Conservation (phyloP, 768 basidiomycete genomes). For the Galerina sulciceps region DNA sequence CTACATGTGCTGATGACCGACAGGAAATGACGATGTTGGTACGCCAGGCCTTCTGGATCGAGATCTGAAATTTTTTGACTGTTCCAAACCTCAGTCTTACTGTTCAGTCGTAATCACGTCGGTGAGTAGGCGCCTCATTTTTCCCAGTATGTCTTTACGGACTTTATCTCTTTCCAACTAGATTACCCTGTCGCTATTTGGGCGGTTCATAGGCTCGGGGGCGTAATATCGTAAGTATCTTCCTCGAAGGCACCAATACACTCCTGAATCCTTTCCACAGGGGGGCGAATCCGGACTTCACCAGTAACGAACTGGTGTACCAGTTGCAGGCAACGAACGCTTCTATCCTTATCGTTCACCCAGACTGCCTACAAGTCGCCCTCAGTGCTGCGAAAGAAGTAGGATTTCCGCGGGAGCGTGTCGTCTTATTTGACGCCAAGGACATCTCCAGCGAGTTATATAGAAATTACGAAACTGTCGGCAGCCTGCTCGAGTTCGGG, state of each 20-base stretch:
- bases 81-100: conserved; percentile 46
- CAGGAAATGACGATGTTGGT: conserved; percentile 59
- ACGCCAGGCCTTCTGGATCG: conserved; percentile 17
- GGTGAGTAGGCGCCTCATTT: conserved; percentile 38
- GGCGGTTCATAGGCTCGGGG: conserved; percentile 61
- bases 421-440: conserved; percentile 46
- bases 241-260: neutral
- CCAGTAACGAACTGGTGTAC: conserved; percentile 55
- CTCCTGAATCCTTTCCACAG: conserved; percentile 19
- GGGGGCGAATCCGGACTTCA: conserved; percentile 67
- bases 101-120: conserved; percentile 71
- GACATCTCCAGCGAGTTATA: conserved; percentile 5
- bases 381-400: conserved; percentile 41
- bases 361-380: conserved; percentile 46
- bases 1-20: neutral
- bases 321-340: conserved; percentile 57
- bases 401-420: conserved; percentile 42
- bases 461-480: conserved; percentile 38
- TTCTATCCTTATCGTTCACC: conserved; percentile 49
- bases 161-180: conserved; percentile 22
- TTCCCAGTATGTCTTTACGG: neutral
- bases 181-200: conserved; percentile 61
- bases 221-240: conserved; percentile 55
- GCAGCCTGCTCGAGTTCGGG: conserved; percentile 54
- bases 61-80: neutral